These are phyloP conservation scores for Dalbergia cultrata DNA, from an alignment of 306 rosid genomes.

Conservation along the genomic window DNA sequence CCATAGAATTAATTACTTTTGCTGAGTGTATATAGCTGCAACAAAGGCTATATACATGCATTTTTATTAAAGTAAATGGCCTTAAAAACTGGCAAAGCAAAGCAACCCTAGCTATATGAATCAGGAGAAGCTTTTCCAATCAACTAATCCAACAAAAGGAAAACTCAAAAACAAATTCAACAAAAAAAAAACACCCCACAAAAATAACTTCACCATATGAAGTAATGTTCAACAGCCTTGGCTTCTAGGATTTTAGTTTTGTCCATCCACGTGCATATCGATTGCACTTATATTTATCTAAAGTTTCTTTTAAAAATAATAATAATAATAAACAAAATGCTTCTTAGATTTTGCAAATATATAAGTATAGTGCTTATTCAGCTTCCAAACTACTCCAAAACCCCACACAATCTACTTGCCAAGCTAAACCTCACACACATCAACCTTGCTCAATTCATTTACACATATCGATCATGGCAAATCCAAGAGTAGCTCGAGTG, in stretches of 20 bases:
- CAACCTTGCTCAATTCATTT: background rate
- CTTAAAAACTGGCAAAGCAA: background rate
- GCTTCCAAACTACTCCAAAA: constrained; percentile 5
- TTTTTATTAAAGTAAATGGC: background rate
- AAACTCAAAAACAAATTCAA: background rate
- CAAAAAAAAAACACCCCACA: background rate
- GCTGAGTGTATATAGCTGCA: background rate
- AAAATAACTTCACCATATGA: too few species aligned
- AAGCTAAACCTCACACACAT: background rate
- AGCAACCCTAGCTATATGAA: background rate
- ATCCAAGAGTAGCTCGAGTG: background rate
- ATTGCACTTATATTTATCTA: constrained; percentile 10
- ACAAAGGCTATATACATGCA: background rate
- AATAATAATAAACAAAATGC: background rate
- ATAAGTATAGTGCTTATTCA: constrained; percentile 31
- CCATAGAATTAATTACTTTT: background rate
- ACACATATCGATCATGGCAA: constrained; percentile 39
- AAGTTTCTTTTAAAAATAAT: background rate
- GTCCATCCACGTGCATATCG: background rate
- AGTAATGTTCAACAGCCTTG: background rate
- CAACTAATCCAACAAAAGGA: background rate
- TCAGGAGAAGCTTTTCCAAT: background rate
- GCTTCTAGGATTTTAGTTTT: background rate
- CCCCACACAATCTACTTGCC: background rate
- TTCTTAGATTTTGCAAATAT: background rate